These are phyloP conservation scores for Quercus agrifolia DNA, from an alignment of 306 rosid species.

Conservation along the genomic window DNA sequence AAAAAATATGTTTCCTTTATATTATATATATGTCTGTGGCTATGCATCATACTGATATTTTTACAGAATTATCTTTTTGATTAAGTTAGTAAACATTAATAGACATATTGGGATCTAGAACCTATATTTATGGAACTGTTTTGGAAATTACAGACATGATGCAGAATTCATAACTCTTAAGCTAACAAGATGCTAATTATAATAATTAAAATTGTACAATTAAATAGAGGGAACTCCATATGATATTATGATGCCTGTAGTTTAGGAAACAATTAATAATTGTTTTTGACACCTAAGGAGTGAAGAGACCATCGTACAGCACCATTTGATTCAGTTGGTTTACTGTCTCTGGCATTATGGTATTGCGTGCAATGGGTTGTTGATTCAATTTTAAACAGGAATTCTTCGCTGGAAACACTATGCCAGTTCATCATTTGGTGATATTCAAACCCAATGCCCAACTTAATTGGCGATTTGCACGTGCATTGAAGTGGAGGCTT, in stretches of 20 bases:
- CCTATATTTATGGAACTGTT: slow-evolving; percentile 21
- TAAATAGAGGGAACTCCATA: background rate
- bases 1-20: no score
- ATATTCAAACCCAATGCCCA: background rate
- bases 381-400: background rate
- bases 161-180: background rate
- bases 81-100: slow-evolving; percentile 15
- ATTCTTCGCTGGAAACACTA: background rate
- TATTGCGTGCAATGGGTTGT: background rate
- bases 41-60: no score
- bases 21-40: no score
- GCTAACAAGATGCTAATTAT: background rate
- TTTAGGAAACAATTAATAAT: slow-evolving; percentile 1
- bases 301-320: slow-evolving; percentile 2
- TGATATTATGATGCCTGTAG: slow-evolving; percentile 1
- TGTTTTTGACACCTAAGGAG: background rate
- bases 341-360: slow-evolving; percentile 1
- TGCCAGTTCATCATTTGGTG: slow-evolving; percentile 10
- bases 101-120: slow-evolving; percentile 24
- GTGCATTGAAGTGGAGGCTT: background rate
- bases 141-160: slow-evolving; percentile 14
- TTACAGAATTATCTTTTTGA: no score
- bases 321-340: background rate
- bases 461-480: slow-evolving; percentile 2
- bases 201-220: background rate